These are phyloP conservation scores for Talaromyces verruculosus DNA, from an alignment of 2,329 filamentous ascomycete species.

Conservation along the genomic window DNA sequence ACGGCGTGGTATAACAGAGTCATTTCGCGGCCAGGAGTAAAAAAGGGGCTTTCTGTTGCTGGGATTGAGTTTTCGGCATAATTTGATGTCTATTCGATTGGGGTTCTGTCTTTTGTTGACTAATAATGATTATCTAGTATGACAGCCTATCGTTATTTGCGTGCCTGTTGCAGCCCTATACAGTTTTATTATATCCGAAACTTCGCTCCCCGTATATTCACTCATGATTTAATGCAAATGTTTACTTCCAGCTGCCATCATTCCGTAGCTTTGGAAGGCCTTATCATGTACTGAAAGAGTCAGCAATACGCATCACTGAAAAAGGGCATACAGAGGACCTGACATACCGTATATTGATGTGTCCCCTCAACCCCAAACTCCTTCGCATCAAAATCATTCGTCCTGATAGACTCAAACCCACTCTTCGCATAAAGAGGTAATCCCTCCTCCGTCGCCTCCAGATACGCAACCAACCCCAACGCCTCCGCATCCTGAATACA, in stretches of 20 bases:
- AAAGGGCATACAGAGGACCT: neutral
- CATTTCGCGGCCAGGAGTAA: neutral
- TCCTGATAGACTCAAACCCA: neutral
- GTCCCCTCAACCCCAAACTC: neutral
- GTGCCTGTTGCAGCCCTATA: neutral
- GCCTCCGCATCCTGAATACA: slow-evolving; percentile 36
- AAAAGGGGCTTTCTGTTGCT: neutral
- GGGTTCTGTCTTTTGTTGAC: neutral
- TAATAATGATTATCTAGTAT: neutral
- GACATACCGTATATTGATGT: neutral
- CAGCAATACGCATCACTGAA: neutral
- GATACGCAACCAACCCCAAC: slow-evolving; percentile 38
- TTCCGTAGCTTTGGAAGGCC: neutral
- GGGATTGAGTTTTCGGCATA: neutral
- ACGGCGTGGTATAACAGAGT: slow-evolving; percentile 9
- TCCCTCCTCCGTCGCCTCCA: slow-evolving; percentile 31
- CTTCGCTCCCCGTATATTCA: neutral
- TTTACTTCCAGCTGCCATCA: neutral
- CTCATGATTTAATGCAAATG: neutral
- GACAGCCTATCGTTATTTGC: neutral
- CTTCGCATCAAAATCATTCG: neutral
- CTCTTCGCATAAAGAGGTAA: neutral
- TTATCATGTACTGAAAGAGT: neutral
- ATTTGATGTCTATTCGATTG: neutral
- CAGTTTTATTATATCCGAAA: neutral